Base-by-base conservation (phyloP, 306 rosid species). In the Malus orientalis region DNA sequence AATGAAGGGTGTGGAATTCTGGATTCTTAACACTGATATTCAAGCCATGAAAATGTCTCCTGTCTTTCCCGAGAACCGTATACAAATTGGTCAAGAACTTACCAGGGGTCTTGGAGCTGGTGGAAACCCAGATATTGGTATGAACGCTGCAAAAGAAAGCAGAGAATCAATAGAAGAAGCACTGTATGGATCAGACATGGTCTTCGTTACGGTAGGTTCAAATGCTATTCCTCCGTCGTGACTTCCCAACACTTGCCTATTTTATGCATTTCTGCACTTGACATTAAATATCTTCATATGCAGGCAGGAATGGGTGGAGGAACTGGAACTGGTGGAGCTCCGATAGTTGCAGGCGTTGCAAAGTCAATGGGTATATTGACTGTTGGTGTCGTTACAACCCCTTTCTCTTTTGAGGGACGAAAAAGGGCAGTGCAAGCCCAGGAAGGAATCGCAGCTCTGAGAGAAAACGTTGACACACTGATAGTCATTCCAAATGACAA, bases 271-370 rank as follows among this genome's bases (percentile, higher is more conserved):
- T 65, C 19, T 62, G 14, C 8, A 29, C 64, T 47, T 74, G 70
- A 44, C 4, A 6, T 47, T 70, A 23, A 71, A 76, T 69, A 57
- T 81, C 76, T 62, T 55, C 70, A 65, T 76, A 51, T 80, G 80
- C 82, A 95, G 99, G 91, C 99, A 75, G 99, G 99, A 86, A 95
- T 95, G 99, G 99, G 99, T 66, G 99, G 99, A 83, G 99, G 99
- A 80, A 95, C 99, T 44, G 99, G 99, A 75, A 95, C 99, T 62
- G 99, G 99, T 49, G 99, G 92, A 71, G 99, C 97, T 79, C 99
- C 99, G 67, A 82, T 95, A 74, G 93, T 92, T 82, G 99, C 99
- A 45, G 96, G 97, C 70, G 82, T 88, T 77, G 97, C 99, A 73
- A 95, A 95, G 89, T 87, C 99, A 44, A 86, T 95, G 97, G 99